These are phyloP conservation scores for Fusarium goolgardi DNA, from an alignment of 2,329 filamentous ascomycete species.

Conservation along the genomic window DNA sequence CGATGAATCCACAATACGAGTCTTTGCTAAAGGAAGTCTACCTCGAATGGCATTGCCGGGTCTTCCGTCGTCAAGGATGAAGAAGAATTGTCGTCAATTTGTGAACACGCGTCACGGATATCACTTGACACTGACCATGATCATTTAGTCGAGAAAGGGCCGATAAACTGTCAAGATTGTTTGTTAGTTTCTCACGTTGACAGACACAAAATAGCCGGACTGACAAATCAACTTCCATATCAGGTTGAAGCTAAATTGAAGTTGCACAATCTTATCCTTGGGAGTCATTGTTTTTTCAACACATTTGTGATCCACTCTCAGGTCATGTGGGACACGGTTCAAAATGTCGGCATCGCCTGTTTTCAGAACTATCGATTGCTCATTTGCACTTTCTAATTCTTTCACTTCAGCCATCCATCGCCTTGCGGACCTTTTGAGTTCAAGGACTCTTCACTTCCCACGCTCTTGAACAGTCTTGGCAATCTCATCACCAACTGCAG, in stretches of 20 bases:
- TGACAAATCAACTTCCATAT: neutral
- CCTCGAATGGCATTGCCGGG: neutral
- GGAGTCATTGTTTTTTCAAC: too few species aligned
- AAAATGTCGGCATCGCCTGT: neutral
- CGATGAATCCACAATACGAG: neutral
- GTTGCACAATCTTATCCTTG: neutral
- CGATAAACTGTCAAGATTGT: neutral
- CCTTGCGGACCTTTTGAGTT: too few species aligned
- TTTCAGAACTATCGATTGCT: fast-evolving
- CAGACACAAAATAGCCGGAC: neutral
- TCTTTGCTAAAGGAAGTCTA: neutral
- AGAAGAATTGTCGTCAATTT: neutral
- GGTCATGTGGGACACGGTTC: neutral
- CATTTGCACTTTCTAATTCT: neutral
- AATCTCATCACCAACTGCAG: conserved; percentile 47
- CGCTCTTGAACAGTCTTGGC: conserved; percentile 46
- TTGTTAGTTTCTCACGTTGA: neutral
- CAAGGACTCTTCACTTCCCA: conserved; percentile 6
- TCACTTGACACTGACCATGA: conserved; percentile 5
- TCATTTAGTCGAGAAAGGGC: conserved; percentile 1
- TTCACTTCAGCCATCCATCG: too few species aligned
- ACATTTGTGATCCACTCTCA: neutral
- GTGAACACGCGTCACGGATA: neutral
- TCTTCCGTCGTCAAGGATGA: neutral
- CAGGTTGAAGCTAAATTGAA: neutral